Base-by-base conservation (phyloP, 352 stramenopile species). In the Albugo laibachii region DNA sequence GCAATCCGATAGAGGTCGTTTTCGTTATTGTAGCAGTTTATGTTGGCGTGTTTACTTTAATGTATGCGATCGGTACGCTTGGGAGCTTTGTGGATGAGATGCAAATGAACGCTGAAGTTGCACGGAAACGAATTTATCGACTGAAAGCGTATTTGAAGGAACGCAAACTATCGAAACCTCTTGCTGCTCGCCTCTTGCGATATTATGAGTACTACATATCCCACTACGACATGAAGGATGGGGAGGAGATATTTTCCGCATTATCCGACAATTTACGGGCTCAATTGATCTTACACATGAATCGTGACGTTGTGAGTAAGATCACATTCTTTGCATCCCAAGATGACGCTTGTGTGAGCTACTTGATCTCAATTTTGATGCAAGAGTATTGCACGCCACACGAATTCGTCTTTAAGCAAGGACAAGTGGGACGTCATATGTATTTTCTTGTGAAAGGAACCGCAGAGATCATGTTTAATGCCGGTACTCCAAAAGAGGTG, bases 131-230 rank as follows among this genome's bases (percentile, higher is more conserved):
- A 14, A 80, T 78, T 57, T 70, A 87, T 36, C 75, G 70, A 8
- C 59, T 85, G 13, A 87, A 87, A 34, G 72, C 72, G 24, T 85
- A 87, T 47, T 57, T 87, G 13, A 75, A 76, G 31, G 71, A 84
- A 36, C 59, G 72, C 11, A 48, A 48, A 11, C 69, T 88, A 27
- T 63, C 75, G 1, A 70, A 69, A 36, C 64, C 70, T 8, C 53
- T 88, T 0, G 57, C 54, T 1, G 53, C 63, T 3, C 61, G 75
- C 10, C 54, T 88, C 41, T 60, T 72, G 2, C 68, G 72, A 1
- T 88, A 88, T 56, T 88, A 83, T 43, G 72, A 85, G 37, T 88
- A 85, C 31, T 88, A 83, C 45, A 57, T 88, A 10, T 48, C 68
- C 2, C 69, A 85, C 56, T 62, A 69, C 2, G 72, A 88, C 38